Evolutionary conservation across 768 basidiomycete species (phyloP).

Genomic region (Phanerodontia chrysosporium): DNA sequence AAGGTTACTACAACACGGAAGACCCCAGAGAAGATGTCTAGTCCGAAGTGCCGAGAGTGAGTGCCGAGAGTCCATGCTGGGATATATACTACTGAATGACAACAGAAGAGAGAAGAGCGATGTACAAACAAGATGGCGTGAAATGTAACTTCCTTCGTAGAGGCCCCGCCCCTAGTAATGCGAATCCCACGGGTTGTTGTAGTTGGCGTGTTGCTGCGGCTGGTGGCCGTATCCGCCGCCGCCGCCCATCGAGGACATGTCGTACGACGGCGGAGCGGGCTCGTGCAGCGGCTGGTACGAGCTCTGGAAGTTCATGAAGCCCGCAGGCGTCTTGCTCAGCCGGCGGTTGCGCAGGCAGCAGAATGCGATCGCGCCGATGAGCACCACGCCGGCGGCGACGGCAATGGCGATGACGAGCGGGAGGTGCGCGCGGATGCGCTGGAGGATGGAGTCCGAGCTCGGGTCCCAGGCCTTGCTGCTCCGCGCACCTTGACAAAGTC

Average conservation of each 20-base stretch:
- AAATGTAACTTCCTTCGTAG: background rate
- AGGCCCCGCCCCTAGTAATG: slow-evolving; percentile 14
- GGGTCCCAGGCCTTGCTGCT: slow-evolving; percentile 13
- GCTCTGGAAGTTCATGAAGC: slow-evolving; percentile 17
- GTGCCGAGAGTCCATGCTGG: background rate
- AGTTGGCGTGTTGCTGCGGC: slow-evolving; percentile 12
- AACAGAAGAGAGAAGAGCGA: background rate
- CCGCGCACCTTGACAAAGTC: slow-evolving; percentile 31
- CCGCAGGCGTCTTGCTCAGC: slow-evolving; percentile 11
- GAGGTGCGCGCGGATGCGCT: slow-evolving; percentile 61
- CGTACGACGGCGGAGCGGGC: slow-evolving; percentile 27
- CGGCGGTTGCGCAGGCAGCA: slow-evolving; percentile 11
- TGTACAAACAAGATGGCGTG: background rate
- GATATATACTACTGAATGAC: background rate
- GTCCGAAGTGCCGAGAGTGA: background rate
- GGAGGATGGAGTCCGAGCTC: slow-evolving; percentile 23
- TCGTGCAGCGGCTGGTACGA: slow-evolving; percentile 28
- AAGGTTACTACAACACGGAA: background rate
- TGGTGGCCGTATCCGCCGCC: background rate
- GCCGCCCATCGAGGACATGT: slow-evolving; percentile 22
- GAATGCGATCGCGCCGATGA: slow-evolving; percentile 36
- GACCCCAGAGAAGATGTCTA: background rate
- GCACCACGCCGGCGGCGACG: slow-evolving; percentile 58
- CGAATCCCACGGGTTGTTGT: slow-evolving; percentile 25
- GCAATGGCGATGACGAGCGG: slow-evolving; percentile 68